Percentiles rank a stretch among this genome's conserved stretches.
phyloP scores from a whole-genome alignment of 2,329 filamentous ascomycete genomes.

The Gaeumannomyces sp. region DNA sequence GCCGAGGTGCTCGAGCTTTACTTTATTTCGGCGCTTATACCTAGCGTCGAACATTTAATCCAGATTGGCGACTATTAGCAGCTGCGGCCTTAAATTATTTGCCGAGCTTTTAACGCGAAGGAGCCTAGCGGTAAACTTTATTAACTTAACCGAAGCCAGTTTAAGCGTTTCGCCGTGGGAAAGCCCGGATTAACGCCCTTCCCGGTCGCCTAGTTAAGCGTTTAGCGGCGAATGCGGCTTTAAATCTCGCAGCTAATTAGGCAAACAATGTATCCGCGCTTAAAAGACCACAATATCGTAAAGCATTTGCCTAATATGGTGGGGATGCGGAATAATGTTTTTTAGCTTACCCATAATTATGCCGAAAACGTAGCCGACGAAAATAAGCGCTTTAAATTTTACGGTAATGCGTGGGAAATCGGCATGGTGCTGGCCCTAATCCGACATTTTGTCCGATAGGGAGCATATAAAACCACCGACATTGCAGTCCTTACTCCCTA shows the following conservation, averaged over 20 bases:
- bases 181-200: constrained; percentile 19
- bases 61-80: constrained; percentile 60
- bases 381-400: constrained; percentile 35
- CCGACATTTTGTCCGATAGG: constrained; percentile 59
- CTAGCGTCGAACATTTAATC: constrained; percentile 54
- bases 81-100: constrained; percentile 51
- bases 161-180: constrained; percentile 44
- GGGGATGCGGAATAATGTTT: constrained; percentile 48
- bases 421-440: constrained; percentile 58
- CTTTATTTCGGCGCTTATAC: constrained; percentile 51
- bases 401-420: constrained; percentile 54
- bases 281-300: constrained; percentile 43
- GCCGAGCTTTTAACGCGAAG: constrained; percentile 47
- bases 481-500: constrained; percentile 69
- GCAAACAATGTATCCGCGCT: constrained; percentile 47
- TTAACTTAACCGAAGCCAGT: constrained; percentile 53
- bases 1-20: constrained; percentile 63
- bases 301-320: constrained; percentile 39
- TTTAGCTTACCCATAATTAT: constrained; percentile 56
- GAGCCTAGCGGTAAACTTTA: constrained; percentile 41
- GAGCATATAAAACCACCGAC: constrained; percentile 49
- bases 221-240: constrained; percentile 61
- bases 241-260: constrained; percentile 53
- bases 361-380: constrained; percentile 32
- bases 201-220: constrained; percentile 38